A percentile compares a stretch with the other conserved stretches of the same genome.
Conservation (phyloP, 805 yeast species). For the Saccharomycopsis oosterbeekiorum region DNA sequence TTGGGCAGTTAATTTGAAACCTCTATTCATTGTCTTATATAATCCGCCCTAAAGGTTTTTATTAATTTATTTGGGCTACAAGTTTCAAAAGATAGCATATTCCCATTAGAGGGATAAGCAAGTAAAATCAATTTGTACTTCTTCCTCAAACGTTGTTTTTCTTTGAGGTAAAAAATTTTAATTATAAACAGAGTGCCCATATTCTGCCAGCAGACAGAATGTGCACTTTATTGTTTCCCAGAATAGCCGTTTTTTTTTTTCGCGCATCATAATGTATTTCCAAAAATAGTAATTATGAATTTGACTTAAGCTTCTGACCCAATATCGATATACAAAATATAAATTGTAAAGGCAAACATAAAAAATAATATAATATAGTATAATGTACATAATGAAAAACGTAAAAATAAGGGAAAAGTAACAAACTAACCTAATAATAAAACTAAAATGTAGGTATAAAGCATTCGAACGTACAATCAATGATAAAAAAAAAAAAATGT, state of each 20-base stretch:
- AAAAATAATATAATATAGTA: no score
- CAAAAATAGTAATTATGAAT: background rate
- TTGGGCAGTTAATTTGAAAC: slow-evolving; percentile 28
- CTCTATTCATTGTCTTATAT: background rate
- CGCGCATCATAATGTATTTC: background rate
- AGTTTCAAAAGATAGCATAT: no score
- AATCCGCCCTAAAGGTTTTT: background rate
- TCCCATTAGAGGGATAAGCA: no score
- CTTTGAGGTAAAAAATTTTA: no score
- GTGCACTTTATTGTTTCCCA: background rate
- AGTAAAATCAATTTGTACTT: background rate
- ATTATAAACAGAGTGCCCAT: background rate
- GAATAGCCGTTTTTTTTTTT: background rate
- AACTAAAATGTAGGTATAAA: no score
- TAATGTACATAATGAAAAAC: background rate
- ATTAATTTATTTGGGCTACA: no score
- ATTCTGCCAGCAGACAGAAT: background rate
- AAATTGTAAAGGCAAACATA: background rate
- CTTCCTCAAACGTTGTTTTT: background rate
- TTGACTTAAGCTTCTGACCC: background rate
- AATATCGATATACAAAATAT: background rate
- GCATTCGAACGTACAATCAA: background rate
- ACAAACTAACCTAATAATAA: background rate
- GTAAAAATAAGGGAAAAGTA: background rate
- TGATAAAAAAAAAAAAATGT: background rate